Base-by-base conservation (phyloP, 306 rosid genomes). In the Alnus glutinosa region DNA sequence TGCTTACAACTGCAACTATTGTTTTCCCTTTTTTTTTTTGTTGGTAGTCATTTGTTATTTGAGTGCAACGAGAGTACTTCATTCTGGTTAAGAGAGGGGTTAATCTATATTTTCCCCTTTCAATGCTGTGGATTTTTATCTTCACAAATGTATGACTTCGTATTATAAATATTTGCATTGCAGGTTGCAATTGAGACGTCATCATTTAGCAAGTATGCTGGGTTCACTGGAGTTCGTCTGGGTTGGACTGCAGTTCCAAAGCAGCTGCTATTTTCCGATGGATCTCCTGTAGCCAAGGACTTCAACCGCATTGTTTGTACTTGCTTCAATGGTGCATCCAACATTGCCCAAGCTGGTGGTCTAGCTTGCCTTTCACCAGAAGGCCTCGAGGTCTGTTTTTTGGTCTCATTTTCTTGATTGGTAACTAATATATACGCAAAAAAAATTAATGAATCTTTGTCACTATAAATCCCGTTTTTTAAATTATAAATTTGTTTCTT, bases 191-290 rank as follows among this genome's bases (percentile, higher is more conserved):
- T 95, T 74, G 99, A 95, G 92, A 93, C 94, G 67, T 83, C 99
- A 78, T 95, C 99, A 32, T 93, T 91, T 75, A 93, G 98, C 81
- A 95, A 95, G 87, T 93, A 90, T 79, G 99, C 99, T 18, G 99
- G 98, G 54, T 95, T 95, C 87, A 95, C 98, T 23, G 98, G 97
- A 46, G 98, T 96, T 75, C 96, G 99, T 64, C 75, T 96, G 79
- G 98, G 99, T 55, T 96, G 99, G 99, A 90, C 99, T 13, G 99
- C 91, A 44, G 74, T 96, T 81, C 98, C 99, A 42, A 93, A 93
- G 85, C 88, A 93, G 76, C 88, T 96, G 30, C 83, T 93, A 55
- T 93, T 83, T 82, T 91, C 98, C 4, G 97, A 96, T 81, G 97
- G 99, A 59, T 96, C 88, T 83, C 98, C 92, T 0, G 96, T 96